Base-by-base conservation (phyloP, 345 rosid species). In the Lumnitzera littorea region DNA sequence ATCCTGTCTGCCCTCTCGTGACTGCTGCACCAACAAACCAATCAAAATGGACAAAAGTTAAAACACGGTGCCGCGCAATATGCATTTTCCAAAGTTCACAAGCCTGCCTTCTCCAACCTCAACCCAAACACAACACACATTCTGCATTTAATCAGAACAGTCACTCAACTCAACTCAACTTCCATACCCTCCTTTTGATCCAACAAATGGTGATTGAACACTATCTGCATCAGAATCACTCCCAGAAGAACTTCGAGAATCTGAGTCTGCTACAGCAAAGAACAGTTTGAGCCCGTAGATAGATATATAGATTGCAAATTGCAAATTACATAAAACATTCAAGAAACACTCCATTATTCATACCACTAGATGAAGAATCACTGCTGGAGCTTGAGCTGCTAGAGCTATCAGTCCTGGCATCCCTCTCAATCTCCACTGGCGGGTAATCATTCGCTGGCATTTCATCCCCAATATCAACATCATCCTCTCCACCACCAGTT, bases 381-480 rank as follows among this genome's bases (percentile, higher is more conserved):
- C 72, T 65, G 57, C 72, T 57, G 11, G 74, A 72, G 48, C 67
- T 63, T 11, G 77, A 72, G 52, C 71, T 65, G 57, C 72, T 56
- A n/a, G 76, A 62, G 55, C 72, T 60, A 55, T 70, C 65, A 14
- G 75, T 64, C 55, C 58, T 53, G 13, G 62, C 64, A 56, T 79
- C 80, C 24, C 71, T 68, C 56, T 72, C 84, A 16, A 79, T 79
- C 76, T 73, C 84, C 53, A 79, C 84, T 0, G 78, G 70, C 5
- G 80, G 76, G 36, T 67, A 79, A 31, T 66, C 60, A 15, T 70
- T 66, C 58, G 51, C 57, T 2, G 78, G 80, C 48, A 68, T 63
- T 41, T 79, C 83, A 47, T 79, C 83, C 23, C 78, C 83, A 15
- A 79, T 79, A 70, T 79, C 83, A 24, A 79, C 84, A 54, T 79